phyloP scores from a whole-genome alignment of 164 flowering plant species.

The Houttuynia cordata region DNA sequence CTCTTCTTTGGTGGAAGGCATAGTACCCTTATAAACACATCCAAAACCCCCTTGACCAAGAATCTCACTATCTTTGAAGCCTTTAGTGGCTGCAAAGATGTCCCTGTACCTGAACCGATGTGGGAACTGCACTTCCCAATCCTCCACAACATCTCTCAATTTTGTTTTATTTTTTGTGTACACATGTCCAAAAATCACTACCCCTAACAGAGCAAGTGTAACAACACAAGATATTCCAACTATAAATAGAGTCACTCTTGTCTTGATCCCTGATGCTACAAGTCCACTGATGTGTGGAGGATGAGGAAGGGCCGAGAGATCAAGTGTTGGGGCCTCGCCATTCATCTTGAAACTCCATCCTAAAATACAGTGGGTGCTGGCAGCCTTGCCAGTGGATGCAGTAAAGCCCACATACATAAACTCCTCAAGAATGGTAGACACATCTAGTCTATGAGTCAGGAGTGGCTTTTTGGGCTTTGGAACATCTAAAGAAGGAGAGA shows the following conservation, averaged over 20 bases:
- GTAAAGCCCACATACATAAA: slow-evolving; percentile 76
- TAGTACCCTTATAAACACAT: slow-evolving; percentile 39
- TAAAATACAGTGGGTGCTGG: slow-evolving; percentile 16
- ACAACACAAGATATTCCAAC: neutral
- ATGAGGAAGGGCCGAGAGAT: slow-evolving; percentile 26
- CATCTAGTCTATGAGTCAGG: slow-evolving; percentile 31
- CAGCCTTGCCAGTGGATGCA: slow-evolving; percentile 46
- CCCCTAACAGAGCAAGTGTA: neutral
- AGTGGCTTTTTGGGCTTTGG: slow-evolving; percentile 23
- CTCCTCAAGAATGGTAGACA: slow-evolving; percentile 29
- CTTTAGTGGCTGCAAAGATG: slow-evolving; percentile 38
- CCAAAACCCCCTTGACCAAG: slow-evolving; percentile 59
- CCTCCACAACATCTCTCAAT: slow-evolving; percentile 39
- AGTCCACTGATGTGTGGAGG: slow-evolving; percentile 21
- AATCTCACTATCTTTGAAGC: slow-evolving; percentile 35
- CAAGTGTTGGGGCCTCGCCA: slow-evolving; percentile 20
- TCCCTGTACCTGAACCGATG: slow-evolving; percentile 42
- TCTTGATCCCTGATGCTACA: neutral
- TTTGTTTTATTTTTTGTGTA: slow-evolving; percentile 21
- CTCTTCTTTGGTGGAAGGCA: slow-evolving; percentile 24
- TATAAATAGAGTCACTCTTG: slow-evolving; percentile 5
- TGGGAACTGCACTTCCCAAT: slow-evolving; percentile 45
- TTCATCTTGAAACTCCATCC: slow-evolving; percentile 29
- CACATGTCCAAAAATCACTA: slow-evolving; percentile 1
- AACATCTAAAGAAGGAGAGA: slow-evolving; percentile 23